Evolutionary conservation across 2,329 filamentous ascomycete genomes (phyloP).

Genomic region (Sphaerostilbella broomeana): DNA sequence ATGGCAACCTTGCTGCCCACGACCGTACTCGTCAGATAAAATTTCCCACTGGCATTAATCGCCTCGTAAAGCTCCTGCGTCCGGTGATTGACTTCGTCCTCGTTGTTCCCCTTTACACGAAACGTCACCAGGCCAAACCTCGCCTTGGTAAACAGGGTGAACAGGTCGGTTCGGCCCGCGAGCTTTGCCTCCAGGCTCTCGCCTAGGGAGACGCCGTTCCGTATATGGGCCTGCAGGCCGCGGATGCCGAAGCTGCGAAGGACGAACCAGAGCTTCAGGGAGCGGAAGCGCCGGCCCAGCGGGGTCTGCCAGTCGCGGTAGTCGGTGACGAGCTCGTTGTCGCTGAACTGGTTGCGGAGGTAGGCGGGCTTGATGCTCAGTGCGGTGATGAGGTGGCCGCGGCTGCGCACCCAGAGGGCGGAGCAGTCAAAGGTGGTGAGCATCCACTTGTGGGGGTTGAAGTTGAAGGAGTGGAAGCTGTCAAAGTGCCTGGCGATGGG

Average conservation of each 20-base stretch:
- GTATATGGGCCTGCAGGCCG: slow-evolving; percentile 68
- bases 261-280: slow-evolving; percentile 94
- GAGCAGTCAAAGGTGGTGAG: slow-evolving; percentile 87
- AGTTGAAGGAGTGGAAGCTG: slow-evolving; percentile 79
- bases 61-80: slow-evolving; percentile 71
- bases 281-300: slow-evolving; percentile 79
- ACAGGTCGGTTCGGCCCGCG: slow-evolving; percentile 56
- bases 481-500: slow-evolving; percentile 55
- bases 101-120: slow-evolving; percentile 41
- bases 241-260: slow-evolving; percentile 72
- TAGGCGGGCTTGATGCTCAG: slow-evolving; percentile 75
- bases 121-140: slow-evolving; percentile 76
- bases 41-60: slow-evolving; percentile 66
- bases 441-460: slow-evolving; percentile 98
- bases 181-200: slow-evolving; percentile 62
- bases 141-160: slow-evolving; percentile 67
- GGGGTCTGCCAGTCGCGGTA: slow-evolving; percentile 98
- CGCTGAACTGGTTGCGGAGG: slow-evolving; percentile 72
- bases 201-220: slow-evolving; percentile 61
- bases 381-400: slow-evolving; percentile 70
- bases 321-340: slow-evolving; percentile 80
- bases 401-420: slow-evolving; percentile 70
- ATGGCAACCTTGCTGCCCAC: slow-evolving; percentile 71
- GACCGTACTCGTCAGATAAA: slow-evolving; percentile 75
- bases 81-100: slow-evolving; percentile 54